Evolutionary conservation across 257 asterid species (phyloP).

Genomic region (Capsicum chinense): DNA sequence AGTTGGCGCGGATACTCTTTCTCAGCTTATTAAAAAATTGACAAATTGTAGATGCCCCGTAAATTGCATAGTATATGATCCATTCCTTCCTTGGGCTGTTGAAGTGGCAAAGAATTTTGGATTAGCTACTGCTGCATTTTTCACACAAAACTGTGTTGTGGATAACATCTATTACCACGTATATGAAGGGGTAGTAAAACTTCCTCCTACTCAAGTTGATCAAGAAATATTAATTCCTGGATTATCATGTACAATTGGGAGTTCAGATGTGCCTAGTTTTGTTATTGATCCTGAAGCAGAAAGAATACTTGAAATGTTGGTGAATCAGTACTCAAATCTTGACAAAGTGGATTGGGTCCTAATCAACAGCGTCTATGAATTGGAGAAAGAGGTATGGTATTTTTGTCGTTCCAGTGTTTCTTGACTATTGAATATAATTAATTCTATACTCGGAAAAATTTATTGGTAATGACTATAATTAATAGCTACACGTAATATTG

Average conservation of each 20-base stretch:
- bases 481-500: no score
- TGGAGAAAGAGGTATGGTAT: constrained; percentile 35
- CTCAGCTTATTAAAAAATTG: constrained; percentile 24
- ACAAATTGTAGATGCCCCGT: neutral
- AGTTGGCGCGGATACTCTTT: constrained; percentile 30
- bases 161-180: constrained; percentile 32
- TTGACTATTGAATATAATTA: no score
- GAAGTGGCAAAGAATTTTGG: constrained; percentile 32
- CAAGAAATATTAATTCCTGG: constrained; percentile 26
- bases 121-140: constrained; percentile 27
- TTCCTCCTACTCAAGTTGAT: neutral
- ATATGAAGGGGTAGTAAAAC: constrained; percentile 26
- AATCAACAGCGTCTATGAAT: constrained; percentile 36
- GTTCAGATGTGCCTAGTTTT: constrained; percentile 32
- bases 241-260: neutral
- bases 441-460: no score
- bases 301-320: neutral
- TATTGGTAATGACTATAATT: no score
- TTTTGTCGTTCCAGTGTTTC: neutral
- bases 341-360: constrained; percentile 37
- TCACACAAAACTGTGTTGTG: constrained; percentile 37
- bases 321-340: constrained; percentile 32
- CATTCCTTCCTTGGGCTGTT: constrained; percentile 38
- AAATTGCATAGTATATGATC: constrained; percentile 36
- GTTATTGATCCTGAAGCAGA: neutral